phyloP scores from a whole-genome alignment of 78 protist species.

The Tieghemostelium lacteum region DNA sequence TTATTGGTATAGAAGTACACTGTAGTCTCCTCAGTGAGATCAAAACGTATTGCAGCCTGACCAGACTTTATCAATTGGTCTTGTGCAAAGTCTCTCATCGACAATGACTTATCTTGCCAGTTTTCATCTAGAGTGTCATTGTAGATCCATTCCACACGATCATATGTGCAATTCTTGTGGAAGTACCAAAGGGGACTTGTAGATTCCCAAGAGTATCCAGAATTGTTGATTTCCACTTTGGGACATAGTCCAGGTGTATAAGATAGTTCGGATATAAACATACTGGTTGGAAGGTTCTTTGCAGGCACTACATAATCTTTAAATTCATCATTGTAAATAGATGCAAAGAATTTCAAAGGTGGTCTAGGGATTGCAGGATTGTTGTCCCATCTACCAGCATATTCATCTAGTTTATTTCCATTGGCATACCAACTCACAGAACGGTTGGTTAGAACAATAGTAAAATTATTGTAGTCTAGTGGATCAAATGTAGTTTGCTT shows the following conservation, averaged over 20 bases:
- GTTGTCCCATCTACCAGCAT: slow-evolving; percentile 23
- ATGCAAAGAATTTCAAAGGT: slow-evolving; percentile 13
- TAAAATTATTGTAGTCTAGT: background rate
- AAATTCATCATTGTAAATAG: background rate
- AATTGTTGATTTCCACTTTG: too few relatives aligned
- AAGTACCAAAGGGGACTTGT: slow-evolving; percentile 28
- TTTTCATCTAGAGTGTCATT: slow-evolving; percentile 22
- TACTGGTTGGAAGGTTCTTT: background rate
- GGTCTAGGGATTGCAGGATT: slow-evolving; percentile 10
- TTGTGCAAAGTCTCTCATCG: too few relatives aligned
- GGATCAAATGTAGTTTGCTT: background rate
- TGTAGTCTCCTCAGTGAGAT: too few relatives aligned
- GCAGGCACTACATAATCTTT: too few relatives aligned
- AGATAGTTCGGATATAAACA: background rate
- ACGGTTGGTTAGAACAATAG: background rate
- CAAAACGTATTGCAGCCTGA: too few relatives aligned
- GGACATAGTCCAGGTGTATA: background rate
- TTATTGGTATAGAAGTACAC: too few relatives aligned
- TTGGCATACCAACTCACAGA: slow-evolving; percentile 2
- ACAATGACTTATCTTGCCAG: too few relatives aligned
- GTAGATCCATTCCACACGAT: background rate
- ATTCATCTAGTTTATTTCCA: slow-evolving; percentile 14
- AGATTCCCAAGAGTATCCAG: background rate
- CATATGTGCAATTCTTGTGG: slow-evolving; percentile 3
- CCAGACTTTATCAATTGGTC: too few relatives aligned